Evolutionary conservation across 306 rosid species (phyloP).

Genomic region (Vicia sativa): DNA sequence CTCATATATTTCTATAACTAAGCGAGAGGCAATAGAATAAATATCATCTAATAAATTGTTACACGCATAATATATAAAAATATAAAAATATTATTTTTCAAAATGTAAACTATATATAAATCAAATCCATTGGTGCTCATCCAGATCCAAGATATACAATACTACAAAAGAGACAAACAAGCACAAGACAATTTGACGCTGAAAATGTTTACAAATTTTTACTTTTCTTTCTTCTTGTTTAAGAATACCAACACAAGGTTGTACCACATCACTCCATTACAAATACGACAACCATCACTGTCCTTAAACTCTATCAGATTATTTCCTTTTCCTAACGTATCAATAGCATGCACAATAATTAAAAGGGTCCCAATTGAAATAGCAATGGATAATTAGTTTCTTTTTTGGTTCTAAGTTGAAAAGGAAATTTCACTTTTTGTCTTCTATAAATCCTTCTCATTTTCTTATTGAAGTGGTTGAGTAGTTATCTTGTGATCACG

Average conservation of each 20-base stretch:
- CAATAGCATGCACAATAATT: conserved; percentile 21
- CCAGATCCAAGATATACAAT: neutral
- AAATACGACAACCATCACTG: conserved; percentile 32
- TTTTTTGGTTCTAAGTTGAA: conserved; percentile 31
- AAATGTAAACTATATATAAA: neutral
- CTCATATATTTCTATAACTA: no score
- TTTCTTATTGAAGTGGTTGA: conserved; percentile 7
- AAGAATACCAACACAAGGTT: conserved; percentile 5
- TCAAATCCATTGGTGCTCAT: neutral
- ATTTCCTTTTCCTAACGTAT: conserved; percentile 23
- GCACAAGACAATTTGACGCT: conserved; percentile 6
- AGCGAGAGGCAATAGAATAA: no score
- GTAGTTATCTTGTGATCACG: conserved; percentile 28
- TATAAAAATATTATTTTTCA: no score
- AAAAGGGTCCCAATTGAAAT: conserved; percentile 32
- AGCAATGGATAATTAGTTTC: conserved; percentile 8
- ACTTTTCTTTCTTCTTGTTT: conserved; percentile 21
- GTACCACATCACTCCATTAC: conserved; percentile 12
- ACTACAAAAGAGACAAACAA: conserved; percentile 30
- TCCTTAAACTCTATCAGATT: conserved; percentile 19
- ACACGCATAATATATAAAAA: no score
- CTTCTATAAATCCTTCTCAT: conserved; percentile 20
- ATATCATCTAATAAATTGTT: no score
- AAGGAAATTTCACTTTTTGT: conserved; percentile 41
- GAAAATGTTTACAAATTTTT: conserved; percentile 14